Conservation (phyloP, 2,329 filamentous ascomycete species). For the Fusarium ambrosium region DNA sequence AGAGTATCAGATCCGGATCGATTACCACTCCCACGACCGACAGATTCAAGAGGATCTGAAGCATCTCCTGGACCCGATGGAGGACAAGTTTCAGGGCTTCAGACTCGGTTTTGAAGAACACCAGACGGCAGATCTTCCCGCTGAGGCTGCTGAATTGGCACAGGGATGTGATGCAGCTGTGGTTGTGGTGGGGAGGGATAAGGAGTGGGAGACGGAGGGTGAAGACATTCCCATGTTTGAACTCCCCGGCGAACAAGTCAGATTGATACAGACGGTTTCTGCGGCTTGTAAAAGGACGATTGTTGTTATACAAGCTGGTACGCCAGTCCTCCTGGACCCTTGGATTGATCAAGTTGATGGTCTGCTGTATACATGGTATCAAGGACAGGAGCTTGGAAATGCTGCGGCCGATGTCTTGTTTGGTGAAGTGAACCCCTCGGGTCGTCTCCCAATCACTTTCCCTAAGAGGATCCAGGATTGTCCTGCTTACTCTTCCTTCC, state of each 20-base stretch:
- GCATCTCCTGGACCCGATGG: neutral
- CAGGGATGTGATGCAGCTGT: neutral
- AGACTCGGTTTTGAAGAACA: neutral
- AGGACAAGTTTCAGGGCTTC: neutral
- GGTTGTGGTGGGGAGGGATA: slow-evolving; percentile 1
- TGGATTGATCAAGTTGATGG: neutral
- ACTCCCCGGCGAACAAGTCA: neutral
- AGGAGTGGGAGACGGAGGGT: slow-evolving; percentile 7
- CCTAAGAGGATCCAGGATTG: neutral
- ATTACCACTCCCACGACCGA: neutral
- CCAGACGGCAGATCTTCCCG: neutral
- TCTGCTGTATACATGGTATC: neutral
- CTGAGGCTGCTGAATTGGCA: neutral
- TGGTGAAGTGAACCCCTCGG: neutral
- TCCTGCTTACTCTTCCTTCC: neutral
- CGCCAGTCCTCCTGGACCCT: neutral
- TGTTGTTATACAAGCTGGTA: neutral
- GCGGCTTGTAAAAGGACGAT: neutral
- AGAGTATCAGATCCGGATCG: neutral
- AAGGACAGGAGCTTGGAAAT: neutral
- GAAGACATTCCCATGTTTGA: slow-evolving; percentile 5
- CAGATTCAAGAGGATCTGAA: neutral
- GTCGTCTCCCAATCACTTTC: neutral
- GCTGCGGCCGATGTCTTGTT: neutral
- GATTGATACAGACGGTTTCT: neutral